Percentiles rank a stretch among this genome's conserved stretches.
phyloP scores from a whole-genome alignment of 2,329 filamentous ascomycete species.

The Sporothrix inflata region DNA sequence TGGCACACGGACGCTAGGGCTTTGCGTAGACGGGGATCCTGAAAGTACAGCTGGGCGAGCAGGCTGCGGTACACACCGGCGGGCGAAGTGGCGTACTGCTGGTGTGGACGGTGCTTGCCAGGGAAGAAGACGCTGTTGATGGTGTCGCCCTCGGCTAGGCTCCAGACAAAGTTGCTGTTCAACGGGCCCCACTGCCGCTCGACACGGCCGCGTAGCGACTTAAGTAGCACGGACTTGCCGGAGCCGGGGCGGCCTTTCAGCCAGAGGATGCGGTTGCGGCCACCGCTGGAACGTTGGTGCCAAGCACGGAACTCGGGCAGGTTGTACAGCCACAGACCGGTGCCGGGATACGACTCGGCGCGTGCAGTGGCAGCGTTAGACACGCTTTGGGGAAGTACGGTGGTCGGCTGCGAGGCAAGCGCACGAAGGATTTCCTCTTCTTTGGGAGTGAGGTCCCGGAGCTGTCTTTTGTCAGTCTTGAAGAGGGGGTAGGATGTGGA shows the following conservation, averaged over 20 bases:
- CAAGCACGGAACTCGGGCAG: slow-evolving; percentile 40
- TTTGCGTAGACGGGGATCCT: slow-evolving; percentile 39
- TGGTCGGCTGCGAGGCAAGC: slow-evolving; percentile 29
- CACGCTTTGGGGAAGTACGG: slow-evolving; percentile 26
- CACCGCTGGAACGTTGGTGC: slow-evolving; percentile 38
- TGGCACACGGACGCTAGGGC: slow-evolving; percentile 31
- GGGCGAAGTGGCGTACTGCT: slow-evolving; percentile 32
- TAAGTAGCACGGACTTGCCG: slow-evolving; percentile 40
- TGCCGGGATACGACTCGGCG: slow-evolving; percentile 37
- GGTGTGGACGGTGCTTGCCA: slow-evolving; percentile 21
- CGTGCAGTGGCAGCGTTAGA: slow-evolving; percentile 26
- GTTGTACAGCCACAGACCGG: slow-evolving; percentile 42
- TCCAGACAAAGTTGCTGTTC: slow-evolving; percentile 38
- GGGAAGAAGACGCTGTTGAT: slow-evolving; percentile 34
- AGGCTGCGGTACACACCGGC: slow-evolving; percentile 39
- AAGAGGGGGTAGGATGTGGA: background rate
- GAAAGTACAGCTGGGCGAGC: slow-evolving; percentile 39
- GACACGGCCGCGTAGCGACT: slow-evolving; percentile 38
- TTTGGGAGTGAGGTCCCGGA: slow-evolving; percentile 35
- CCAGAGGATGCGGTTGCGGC: slow-evolving; percentile 41
- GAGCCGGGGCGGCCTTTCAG: slow-evolving; percentile 40
- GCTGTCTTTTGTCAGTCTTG: slow-evolving; percentile 15
- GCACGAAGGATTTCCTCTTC: slow-evolving; percentile 38
- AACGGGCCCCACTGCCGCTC: slow-evolving; percentile 38
- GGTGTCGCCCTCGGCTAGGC: slow-evolving; percentile 35